These are phyloP conservation scores for Tothia fuscella DNA, from an alignment of 2,329 filamentous ascomycete species.

Conservation along the genomic window DNA sequence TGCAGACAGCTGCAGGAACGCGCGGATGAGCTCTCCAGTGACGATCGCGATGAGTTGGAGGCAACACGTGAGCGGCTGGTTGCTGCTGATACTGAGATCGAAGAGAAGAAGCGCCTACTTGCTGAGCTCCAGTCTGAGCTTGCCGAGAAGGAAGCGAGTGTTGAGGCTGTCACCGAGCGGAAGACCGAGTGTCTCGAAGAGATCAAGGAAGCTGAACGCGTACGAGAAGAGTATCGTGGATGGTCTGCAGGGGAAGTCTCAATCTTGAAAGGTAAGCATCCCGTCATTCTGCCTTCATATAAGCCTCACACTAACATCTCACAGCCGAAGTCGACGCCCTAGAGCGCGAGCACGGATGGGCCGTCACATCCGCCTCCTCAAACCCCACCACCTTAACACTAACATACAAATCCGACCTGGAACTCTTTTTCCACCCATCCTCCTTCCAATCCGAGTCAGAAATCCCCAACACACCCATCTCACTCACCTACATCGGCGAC, in stretches of 20 bases:
- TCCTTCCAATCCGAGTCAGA: constrained; percentile 39
- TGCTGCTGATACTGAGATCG: constrained; percentile 54
- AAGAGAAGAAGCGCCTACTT: constrained; percentile 55
- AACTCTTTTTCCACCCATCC: constrained; percentile 58
- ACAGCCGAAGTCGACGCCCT: constrained; percentile 53
- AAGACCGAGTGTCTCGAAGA: constrained; percentile 61
- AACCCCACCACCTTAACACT: constrained; percentile 52
- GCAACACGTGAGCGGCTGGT: constrained; percentile 58
- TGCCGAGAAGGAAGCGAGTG: constrained; percentile 51
- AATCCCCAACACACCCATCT: constrained; percentile 43
- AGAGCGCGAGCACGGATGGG: constrained; percentile 59
- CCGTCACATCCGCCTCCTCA: constrained; percentile 50
- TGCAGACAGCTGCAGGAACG: constrained; percentile 55
- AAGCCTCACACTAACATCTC: constrained; percentile 25
- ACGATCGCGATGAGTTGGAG: constrained; percentile 68
- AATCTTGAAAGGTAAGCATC: constrained; percentile 57
- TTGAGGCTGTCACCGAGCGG: constrained; percentile 50
- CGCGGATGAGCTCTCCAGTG: constrained; percentile 64
- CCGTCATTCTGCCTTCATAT: constrained; percentile 1
- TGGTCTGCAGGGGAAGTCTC: constrained; percentile 78
- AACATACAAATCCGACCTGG: constrained; percentile 59
- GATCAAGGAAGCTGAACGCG: constrained; percentile 69
- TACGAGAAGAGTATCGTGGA: constrained; percentile 78
- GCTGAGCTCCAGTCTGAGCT: constrained; percentile 55
- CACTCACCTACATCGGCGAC: constrained; percentile 54